Evolutionary conservation across 2,329 filamentous ascomycete genomes (phyloP), one percentile per base, ranked within the genome.

Genomic region (Aspergillus viridinutans): DNA sequence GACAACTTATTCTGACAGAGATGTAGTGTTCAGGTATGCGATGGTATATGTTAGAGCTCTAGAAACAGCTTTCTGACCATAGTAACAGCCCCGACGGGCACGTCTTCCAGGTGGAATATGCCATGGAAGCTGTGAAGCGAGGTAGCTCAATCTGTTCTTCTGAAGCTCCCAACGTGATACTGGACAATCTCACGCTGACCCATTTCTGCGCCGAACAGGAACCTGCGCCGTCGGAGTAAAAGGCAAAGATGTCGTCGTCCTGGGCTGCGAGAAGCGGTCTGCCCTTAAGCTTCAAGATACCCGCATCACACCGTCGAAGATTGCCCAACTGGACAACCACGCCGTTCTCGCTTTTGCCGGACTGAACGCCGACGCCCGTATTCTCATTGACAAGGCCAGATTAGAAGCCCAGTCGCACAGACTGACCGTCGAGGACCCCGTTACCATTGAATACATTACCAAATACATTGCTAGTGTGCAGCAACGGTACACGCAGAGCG

Each of bases 221-320:
- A 99, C 94, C 70, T 99, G 94, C 80, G 94, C 95, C 50, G 94
- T 99, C 54, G 94, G 92, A 67, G 93, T 99, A 66, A 99, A 99
- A 81, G 94, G 94, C 69, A 83, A 85, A 68, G 90, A 96, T 75
- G 90, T 97, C 63, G 94, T 99, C 38, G 94, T 99, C 29, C 83
- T 99, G 51, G 94, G 94, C 69, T 99, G 94, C 78, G 94, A 99
- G 81, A 99, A 99, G 85, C 87, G 93, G 69, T 97, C 94, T 53
- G 94, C 94, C 35, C 97, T 99, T 90, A 99, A 99, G 81, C 87
- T 99, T 59, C 94, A 99, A 83, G 94, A 99, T 78, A 99, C 95
- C 57, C 89, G 94, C 74, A 99, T 99, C 78, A 99, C 94, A 29
- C 94, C 94, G 12, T 97, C 94, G 67, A 99, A 99, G 84, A 97